phyloP scores from a whole-genome alignment of 148 eudicot genomes.

The Vaccinium macrocarpon region DNA sequence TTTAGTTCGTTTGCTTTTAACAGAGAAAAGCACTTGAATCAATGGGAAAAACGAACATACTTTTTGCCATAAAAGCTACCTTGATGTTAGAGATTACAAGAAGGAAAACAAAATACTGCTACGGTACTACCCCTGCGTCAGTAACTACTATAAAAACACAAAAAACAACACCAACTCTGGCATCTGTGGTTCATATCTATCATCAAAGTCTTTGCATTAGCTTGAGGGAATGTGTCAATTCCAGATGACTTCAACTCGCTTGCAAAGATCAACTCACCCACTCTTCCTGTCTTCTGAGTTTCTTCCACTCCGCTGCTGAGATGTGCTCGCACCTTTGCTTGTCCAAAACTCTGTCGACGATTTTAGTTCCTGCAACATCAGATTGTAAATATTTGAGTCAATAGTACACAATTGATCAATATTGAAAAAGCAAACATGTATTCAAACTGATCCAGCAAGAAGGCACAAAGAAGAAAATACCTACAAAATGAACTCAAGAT shows the following conservation, averaged over 20 bases:
- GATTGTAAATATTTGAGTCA: not conserved
- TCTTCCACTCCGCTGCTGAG: not conserved
- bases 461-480: not conserved
- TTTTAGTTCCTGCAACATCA: conserved; percentile 2
- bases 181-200: not conserved
- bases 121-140: not conserved
- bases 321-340: not conserved
- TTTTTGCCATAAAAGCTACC: not conserved
- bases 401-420: not conserved
- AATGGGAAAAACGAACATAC: not conserved
- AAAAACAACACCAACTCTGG: not conserved
- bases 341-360: not conserved
- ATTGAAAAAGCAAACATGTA: not conserved
- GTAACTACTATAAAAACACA: not conserved
- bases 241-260: not conserved
- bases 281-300: not conserved
- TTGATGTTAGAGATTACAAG: conserved; percentile 1
- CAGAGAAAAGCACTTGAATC: not conserved
- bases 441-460: not conserved
- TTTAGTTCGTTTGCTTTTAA: not conserved
- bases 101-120: not conserved
- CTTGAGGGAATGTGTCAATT: not conserved
- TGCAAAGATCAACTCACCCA: not conserved
- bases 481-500: not conserved
- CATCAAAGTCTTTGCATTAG: not conserved